Evolutionary conservation across 192 early-diverging fungal species (phyloP).

Genomic region (Chytriomyces sp.): DNA sequence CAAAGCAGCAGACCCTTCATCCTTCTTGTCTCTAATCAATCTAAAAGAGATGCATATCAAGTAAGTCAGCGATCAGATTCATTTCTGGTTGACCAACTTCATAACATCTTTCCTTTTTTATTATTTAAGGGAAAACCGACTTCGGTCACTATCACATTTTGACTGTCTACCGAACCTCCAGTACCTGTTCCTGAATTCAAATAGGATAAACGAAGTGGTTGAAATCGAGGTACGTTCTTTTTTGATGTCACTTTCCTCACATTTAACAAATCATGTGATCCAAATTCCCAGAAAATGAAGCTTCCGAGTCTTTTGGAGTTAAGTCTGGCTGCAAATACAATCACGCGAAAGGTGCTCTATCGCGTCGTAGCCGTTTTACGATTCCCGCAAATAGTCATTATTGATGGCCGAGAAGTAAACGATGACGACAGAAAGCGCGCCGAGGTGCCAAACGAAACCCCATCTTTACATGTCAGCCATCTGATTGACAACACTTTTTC

Average conservation of each 20-base stretch:
- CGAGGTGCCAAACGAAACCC: constrained; percentile 34
- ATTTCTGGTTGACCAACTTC: background rate
- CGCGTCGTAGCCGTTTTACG: constrained; percentile 54
- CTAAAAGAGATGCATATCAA: constrained; percentile 64
- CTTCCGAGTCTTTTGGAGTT: constrained; percentile 61
- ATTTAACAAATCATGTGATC: constrained; percentile 17
- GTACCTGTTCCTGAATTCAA: constrained; percentile 52
- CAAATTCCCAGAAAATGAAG: constrained; percentile 58
- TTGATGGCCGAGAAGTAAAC: constrained; percentile 61
- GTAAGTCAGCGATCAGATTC: constrained; percentile 34
- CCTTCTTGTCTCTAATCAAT: constrained; percentile 59
- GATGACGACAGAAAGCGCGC: constrained; percentile 60
- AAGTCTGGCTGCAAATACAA: constrained; percentile 54
- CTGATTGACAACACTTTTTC: background rate
- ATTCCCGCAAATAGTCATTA: constrained; percentile 57
- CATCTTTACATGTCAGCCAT: background rate
- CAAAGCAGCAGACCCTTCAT: constrained; percentile 57
- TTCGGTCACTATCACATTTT: constrained; percentile 60
- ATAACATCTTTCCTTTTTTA: too few species aligned
- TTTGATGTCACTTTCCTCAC: background rate
- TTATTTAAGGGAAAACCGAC: constrained; percentile 58
- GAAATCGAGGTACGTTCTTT: constrained; percentile 59
- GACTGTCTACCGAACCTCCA: constrained; percentile 61
- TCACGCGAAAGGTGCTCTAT: constrained; percentile 62
- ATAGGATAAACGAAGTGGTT: constrained; percentile 59